phyloP scores from a whole-genome alignment of 2,329 filamentous ascomycete species.

The Eutypa lata region DNA sequence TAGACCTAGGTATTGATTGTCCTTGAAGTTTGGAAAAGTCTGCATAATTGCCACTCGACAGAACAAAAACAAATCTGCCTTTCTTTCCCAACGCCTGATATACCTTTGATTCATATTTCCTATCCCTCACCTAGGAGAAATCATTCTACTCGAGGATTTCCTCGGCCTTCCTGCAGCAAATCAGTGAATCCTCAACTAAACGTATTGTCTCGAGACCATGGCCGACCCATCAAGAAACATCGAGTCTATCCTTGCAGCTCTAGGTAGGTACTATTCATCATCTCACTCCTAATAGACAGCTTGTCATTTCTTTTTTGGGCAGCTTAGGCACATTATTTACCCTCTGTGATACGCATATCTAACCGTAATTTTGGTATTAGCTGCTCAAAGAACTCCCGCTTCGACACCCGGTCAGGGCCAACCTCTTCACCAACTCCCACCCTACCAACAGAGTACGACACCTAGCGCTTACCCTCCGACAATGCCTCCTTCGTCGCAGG shows the following conservation, averaged over 20 bases:
- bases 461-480: slow-evolving; percentile 34
- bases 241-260: background rate
- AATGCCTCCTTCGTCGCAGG: slow-evolving; percentile 36
- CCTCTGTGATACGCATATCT: slow-evolving; percentile 8
- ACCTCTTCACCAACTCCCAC: slow-evolving; percentile 29
- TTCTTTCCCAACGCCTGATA: background rate
- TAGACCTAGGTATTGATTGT: background rate
- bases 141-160: background rate
- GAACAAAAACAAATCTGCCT: background rate
- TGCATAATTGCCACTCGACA: background rate
- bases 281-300: background rate
- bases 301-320: slow-evolving; percentile 3
- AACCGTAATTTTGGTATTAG: slow-evolving; percentile 25
- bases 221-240: background rate
- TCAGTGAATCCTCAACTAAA: background rate
- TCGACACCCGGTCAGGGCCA: slow-evolving; percentile 41
- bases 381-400: slow-evolving; percentile 41
- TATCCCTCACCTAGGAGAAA: background rate
- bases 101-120: background rate
- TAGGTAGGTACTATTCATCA: background rate
- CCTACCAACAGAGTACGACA: slow-evolving; percentile 34
- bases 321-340: slow-evolving; percentile 14
- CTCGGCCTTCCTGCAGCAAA: background rate
- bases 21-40: background rate
- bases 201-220: background rate